These are phyloP conservation scores for Orobanche coerulescens DNA, from an alignment of 257 asterid species.

Conservation along the genomic window DNA sequence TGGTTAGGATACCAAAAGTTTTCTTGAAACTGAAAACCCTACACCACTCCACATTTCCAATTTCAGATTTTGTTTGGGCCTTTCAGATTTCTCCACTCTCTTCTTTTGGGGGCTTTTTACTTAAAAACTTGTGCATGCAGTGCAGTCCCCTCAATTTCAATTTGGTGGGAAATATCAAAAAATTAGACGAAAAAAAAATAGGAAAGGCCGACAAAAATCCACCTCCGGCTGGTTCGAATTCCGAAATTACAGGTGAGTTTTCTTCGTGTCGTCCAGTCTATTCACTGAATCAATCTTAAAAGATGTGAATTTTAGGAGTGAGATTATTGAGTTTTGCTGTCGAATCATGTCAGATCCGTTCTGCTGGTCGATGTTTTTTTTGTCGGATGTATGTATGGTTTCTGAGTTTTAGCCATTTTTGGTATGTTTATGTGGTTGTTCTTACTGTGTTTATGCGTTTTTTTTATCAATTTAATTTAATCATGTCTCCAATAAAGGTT, in stretches of 20 bases:
- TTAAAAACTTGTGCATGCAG: conserved; percentile 23
- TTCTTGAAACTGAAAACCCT: conserved; percentile 31
- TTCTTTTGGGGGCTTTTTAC: conserved; percentile 37
- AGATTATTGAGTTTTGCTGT: conserved; percentile 21
- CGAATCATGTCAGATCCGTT: conserved; percentile 43
- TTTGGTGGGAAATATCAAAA: conserved; percentile 33
- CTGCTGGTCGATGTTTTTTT: background rate
- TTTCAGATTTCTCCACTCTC: conserved; percentile 28
- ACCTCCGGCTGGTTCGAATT: conserved; percentile 20
- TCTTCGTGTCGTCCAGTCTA: background rate
- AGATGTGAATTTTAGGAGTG: conserved; percentile 21
- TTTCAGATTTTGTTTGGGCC: conserved; percentile 33
- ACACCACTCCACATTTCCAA: conserved; percentile 22
- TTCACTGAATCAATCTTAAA: background rate
- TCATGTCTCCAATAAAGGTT: conserved; percentile 17
- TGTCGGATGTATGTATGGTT: conserved; percentile 17
- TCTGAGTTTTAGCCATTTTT: conserved; percentile 7
- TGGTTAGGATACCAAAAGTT: conserved; percentile 33
- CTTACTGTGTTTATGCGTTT: background rate
- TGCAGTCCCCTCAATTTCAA: conserved; percentile 34
- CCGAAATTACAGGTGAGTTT: conserved; percentile 20
- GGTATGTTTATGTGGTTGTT: background rate
- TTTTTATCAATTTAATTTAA: background rate
- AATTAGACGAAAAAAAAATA: background rate
- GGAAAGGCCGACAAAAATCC: conserved; percentile 18